Base-by-base conservation (phyloP, 257 asterid genomes). In the Salvia splendens region DNA sequence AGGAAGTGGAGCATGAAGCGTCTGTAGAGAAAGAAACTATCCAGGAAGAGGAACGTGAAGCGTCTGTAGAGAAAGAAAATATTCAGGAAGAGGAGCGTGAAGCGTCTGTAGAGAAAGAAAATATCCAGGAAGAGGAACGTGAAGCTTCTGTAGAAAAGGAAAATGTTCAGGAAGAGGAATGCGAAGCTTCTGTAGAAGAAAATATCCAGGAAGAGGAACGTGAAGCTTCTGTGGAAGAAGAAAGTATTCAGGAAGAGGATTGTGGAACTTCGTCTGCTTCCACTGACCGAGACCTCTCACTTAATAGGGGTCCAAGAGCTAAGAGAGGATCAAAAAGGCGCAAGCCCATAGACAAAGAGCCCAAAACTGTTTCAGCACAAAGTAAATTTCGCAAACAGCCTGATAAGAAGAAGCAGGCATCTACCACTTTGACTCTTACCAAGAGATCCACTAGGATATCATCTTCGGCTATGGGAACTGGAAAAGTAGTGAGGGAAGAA, bases 381-480 rank as follows among this genome's bases (percentile, higher is more conserved):
- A 43, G 68, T 16, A 76, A 63, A 56, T 72, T 10, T 61, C 33
- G 24, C 66, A 78, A 67, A 70, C 55, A 5, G 57, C 59, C 11
- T 35, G 73, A 50, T 67, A 66, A 78, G 63, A 73, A 60, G 49
- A 64, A 55, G 69, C 67, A 36, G 62, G 24, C 68, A n/a, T 65
- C 75, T 59, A 59, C 52, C 52, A 8, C 62, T 59, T 58, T 52
- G 57, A 63, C 64, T 78, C 45, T 74, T 55, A 62, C 68, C 41
- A 70, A 69, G 71, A 80, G 71, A 72, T 73, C 78, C 51, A 67
- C 81, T 15, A 68, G 55, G 72, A 70, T 64, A 76, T 69, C 78
- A 30, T 73, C 80, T 70, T 49, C 80, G 61, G 50, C 48, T 53
- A 8, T 4, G 63, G 66, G 70, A 80, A 40, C 71, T 20, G 55